Base-by-base conservation (phyloP, 148 eudicot species). In the Rhododendron griersonianum region DNA sequence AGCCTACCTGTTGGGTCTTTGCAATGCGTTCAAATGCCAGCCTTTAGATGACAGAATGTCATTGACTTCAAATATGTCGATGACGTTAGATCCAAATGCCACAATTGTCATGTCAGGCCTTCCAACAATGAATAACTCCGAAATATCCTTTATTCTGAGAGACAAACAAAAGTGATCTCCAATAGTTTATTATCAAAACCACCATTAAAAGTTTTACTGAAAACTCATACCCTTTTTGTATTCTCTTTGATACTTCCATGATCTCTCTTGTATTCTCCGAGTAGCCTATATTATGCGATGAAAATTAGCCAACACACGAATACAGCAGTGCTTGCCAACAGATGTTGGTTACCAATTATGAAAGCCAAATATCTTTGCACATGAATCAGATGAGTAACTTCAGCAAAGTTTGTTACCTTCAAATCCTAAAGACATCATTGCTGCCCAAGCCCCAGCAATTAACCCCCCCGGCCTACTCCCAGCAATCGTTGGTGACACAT, bases 391-490 rank as follows among this genome's bases (percentile, higher is more conserved):
- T 39, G 23, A 55, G 33, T 53, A 21, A 23, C 45, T 13, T 69
- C 4, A 55, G 23, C 33, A 14, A 39, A 23, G 30, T 50, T 39
- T 85, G 33, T 41, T 75, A 95, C 99, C 99, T 93, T 93, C 94
- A 82, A 91, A 89, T 87, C 99, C 99, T 87, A 95, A 87, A 84
- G 98, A 91, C 93, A 95, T 91, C 96, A 98, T 94, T 78, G 99
- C 96, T 13, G 99, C 99, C 98, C 99, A 98, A 86, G 99, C 99
- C 78, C 99, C 99, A 84, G 99, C 99, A 90, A 95, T 92, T 57
- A 98, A 87, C 87, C 93, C 92, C 63, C 98, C 99, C 74, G 99
- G 98, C 91, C 99, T 93, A 92, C 99, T 98, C 44, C 99, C 99
- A 90, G 99, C 99, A 61, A 95, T 93, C 50, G 98, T 93, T 75